phyloP scores from a whole-genome alignment of 805 yeast species.

The Danielia reshetovae region DNA sequence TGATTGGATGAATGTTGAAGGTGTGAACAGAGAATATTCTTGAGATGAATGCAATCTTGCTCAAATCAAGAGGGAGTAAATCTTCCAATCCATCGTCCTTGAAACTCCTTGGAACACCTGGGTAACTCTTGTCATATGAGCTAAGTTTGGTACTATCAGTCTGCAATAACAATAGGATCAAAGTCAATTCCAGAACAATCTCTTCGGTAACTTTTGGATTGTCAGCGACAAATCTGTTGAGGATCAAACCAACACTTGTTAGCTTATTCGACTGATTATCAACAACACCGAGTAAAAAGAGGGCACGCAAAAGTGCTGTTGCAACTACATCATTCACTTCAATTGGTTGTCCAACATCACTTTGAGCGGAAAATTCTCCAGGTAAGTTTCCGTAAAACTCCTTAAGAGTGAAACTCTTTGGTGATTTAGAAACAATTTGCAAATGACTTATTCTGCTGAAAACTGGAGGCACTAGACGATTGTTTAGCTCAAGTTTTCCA shows the following conservation, averaged over 20 bases:
- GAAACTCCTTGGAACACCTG: conserved; percentile 30
- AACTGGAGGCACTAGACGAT: conserved; percentile 54
- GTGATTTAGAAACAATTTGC: not conserved
- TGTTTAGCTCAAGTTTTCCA: conserved; percentile 40
- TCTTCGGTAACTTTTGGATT: conserved; percentile 13
- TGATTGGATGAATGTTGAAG: conserved; percentile 37
- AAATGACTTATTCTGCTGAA: conserved; percentile 24
- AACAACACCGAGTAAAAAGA: conserved; percentile 50
- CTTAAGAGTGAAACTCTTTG: conserved; percentile 20
- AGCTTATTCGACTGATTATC: conserved; percentile 38
- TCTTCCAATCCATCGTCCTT: conserved; percentile 20
- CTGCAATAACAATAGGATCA: conserved; percentile 44
- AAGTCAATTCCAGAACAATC: conserved; percentile 39
- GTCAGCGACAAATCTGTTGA: conserved; percentile 31
- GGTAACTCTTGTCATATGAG: conserved; percentile 31
- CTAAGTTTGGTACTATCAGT: conserved; percentile 36
- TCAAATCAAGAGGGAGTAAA: conserved; percentile 40
- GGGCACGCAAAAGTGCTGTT: conserved; percentile 35
- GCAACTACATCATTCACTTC: conserved; percentile 5
- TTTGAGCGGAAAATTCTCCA: conserved; percentile 12
- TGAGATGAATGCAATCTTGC: conserved; percentile 29
- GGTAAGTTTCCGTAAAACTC: conserved; percentile 20
- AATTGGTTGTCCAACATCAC: not conserved
- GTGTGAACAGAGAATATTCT: conserved; percentile 34
- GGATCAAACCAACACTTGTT: conserved; percentile 48